Evolutionary conservation across 2,329 filamentous ascomycete species (phyloP).

Genomic region (Trichoderma atrobrunneum): DNA sequence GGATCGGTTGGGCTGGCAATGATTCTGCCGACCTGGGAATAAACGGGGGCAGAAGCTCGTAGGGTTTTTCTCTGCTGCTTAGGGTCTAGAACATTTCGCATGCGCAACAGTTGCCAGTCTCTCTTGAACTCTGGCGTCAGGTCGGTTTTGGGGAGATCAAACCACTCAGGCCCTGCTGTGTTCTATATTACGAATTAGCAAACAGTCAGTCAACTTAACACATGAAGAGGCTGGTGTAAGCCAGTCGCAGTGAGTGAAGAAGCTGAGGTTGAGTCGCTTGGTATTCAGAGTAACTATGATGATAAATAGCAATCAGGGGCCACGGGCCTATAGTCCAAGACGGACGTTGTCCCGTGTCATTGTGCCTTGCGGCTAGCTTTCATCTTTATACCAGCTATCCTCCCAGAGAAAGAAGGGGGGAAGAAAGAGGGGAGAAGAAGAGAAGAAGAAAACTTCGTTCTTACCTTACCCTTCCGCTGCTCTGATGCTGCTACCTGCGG

Average conservation of each 20-base stretch:
- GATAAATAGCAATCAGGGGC: slow-evolving; percentile 50
- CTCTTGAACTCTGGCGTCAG: slow-evolving; percentile 82
- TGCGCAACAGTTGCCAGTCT: slow-evolving; percentile 83
- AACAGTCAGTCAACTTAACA: neutral
- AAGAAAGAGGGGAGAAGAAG: slow-evolving; percentile 8
- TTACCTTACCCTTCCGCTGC: slow-evolving; percentile 30
- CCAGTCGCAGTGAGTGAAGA: neutral
- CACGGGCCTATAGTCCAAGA: slow-evolving; percentile 54
- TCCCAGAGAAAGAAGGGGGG: neutral
- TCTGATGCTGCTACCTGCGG: neutral
- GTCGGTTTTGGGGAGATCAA: slow-evolving; percentile 78
- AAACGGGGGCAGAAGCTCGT: slow-evolving; percentile 66
- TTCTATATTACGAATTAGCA: slow-evolving; percentile 34
- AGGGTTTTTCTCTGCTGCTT: slow-evolving; percentile 92
- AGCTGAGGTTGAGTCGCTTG: neutral
- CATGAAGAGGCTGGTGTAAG: neutral
- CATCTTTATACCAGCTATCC: slow-evolving; percentile 34
- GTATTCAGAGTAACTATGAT: slow-evolving; percentile 73
- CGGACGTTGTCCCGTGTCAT: slow-evolving; percentile 41
- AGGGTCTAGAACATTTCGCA: slow-evolving; percentile 84
- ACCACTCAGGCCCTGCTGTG: slow-evolving; percentile 81
- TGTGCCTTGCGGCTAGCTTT: slow-evolving; percentile 37
- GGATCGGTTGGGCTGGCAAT: slow-evolving; percentile 87
- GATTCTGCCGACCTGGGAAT: slow-evolving; percentile 84
- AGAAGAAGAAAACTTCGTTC: neutral